A percentile compares a stretch with the other conserved stretches of the same genome.
Conservation (phyloP, 2,329 filamentous ascomycete genomes). For the Hymenotorrendiella dingleyae region DNA sequence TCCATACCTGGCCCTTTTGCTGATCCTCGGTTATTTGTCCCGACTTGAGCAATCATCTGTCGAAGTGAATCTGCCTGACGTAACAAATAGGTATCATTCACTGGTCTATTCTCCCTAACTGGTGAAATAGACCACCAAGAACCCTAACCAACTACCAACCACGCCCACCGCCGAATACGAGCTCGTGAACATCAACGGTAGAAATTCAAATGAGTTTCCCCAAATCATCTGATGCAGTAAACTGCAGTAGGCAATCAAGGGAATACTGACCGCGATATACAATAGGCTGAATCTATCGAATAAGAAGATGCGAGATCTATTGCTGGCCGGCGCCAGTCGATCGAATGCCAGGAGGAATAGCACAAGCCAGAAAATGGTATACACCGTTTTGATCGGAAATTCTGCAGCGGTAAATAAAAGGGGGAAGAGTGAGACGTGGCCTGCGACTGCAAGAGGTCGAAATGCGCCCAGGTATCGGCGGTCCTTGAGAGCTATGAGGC, state of each 20-base stretch:
- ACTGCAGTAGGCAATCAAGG: conserved; percentile 83
- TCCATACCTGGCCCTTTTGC: too few relatives aligned
- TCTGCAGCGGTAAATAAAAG: conserved; percentile 87
- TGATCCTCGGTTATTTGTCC: too few relatives aligned
- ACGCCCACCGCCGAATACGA: conserved; percentile 93
- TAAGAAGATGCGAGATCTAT: conserved; percentile 75
- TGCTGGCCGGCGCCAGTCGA: conserved; percentile 76
- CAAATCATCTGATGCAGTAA: conserved; percentile 78
- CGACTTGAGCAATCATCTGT: too few relatives aligned
- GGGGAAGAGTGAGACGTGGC: conserved; percentile 92
- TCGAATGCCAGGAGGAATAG: conserved; percentile 84
- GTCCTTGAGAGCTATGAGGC: conserved; percentile 82
- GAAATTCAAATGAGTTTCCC: conserved; percentile 76
- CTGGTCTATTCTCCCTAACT: conserved; percentile 14
- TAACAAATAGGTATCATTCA: conserved; percentile 15
- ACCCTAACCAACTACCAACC: conserved; percentile 90
- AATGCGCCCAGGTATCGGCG: conserved; percentile 88
- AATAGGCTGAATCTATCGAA: conserved; percentile 85
- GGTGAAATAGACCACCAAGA: conserved; percentile 83
- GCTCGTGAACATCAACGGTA: conserved; percentile 96
- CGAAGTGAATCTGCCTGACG: too few relatives aligned
- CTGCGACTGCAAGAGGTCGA: conserved; percentile 82
- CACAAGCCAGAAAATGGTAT: conserved; percentile 88
- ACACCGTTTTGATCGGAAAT: conserved; percentile 89
- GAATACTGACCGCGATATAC: conserved; percentile 86